A percentile compares a stretch with the other conserved stretches of the same genome.
Conservation (phyloP, 1,284 basidiomycete genomes). For the Pascua guehoae region DNA sequence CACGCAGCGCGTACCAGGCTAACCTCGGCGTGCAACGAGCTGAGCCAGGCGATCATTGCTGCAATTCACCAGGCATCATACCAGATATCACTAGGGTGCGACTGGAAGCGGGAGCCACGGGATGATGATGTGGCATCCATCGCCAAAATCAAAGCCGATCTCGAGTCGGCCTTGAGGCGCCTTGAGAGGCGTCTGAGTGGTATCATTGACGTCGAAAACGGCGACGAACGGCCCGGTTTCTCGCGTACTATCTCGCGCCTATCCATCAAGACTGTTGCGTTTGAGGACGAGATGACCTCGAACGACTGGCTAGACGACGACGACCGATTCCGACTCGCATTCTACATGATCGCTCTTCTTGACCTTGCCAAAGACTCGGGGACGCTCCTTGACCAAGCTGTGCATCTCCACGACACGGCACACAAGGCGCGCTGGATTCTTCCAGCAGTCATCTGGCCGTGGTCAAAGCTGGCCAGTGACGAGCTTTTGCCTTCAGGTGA, state of each 20-base stretch:
- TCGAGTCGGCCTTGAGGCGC: constrained; percentile 3
- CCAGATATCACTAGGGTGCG: constrained; percentile 9
- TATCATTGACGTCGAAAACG: constrained; percentile 11
- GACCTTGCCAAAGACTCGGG: constrained; percentile 38
- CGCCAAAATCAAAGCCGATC: not conserved
- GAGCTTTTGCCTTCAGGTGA: constrained; percentile 4
- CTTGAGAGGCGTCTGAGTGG: constrained; percentile 16
- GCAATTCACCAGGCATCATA: constrained; percentile 3
- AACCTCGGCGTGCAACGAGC: constrained; percentile 2
- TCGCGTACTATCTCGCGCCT: not conserved
- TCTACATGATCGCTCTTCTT: constrained; percentile 43
- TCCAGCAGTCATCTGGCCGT: constrained; percentile 16
- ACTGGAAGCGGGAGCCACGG: constrained; percentile 8
- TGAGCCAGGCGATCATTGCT: constrained; percentile 10
- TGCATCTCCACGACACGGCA: constrained; percentile 2
- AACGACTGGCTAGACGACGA: constrained; percentile 30
- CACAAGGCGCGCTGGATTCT: constrained; percentile 16
- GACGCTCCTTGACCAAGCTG: constrained; percentile 17
- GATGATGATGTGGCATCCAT: not conserved
- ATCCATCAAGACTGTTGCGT: constrained; percentile 5
- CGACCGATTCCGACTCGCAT: constrained; percentile 42
- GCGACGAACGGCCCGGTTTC: not conserved
- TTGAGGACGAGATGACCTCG: constrained; percentile 14
- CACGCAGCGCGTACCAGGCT: constrained; percentile 3
- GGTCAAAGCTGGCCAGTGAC: constrained; percentile 8